Evolutionary conservation across 139 green algal genomes (phyloP), one percentile per base, ranked within the genome.

Genomic region (Chlamydomonas schloesseri): DNA sequence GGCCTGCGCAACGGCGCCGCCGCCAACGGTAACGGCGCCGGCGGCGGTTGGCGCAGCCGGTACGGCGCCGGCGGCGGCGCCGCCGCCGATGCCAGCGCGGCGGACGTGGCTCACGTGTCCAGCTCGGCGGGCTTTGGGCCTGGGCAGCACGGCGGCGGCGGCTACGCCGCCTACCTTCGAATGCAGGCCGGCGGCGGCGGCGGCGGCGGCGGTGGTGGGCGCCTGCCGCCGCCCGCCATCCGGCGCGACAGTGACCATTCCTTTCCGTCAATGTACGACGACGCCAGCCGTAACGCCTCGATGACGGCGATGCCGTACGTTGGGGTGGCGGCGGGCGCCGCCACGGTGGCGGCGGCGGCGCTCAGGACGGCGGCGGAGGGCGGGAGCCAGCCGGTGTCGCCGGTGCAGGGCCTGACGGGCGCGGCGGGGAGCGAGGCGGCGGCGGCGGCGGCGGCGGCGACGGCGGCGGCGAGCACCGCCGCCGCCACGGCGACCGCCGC

Each of bases 141-240:
- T 0, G 24, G 13, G 29, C 57, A 82, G n/a, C 75, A 82, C 75
- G 75, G 75, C 75, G 75, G 75, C 5, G 57, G 71, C 34, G 75
- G 57, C 31, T 82, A 82, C 33, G 71, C 8, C 33, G n/a, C 24
- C 20, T 82, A 60, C 73, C 31, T 69, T n/a, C 47, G 20, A 14
- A 20, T 29, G 47, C 72, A 79, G 72, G 42, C 64, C n/a, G 46
- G 29, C 69, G 73, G 57, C 20, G 60, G 60, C 60, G 60, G 3
- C 60, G 60, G 17, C 21, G 60, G 60, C 55, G 20, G 55, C 55
- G 42, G 6, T 8, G 42, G 6, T 8, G 42, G 42, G 42, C 42
- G 42, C 6, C 42, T 50, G 42, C 42, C 42, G 42, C 42, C 42
- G 42, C 42, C 42, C 42, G 42, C 42, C 42, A 50, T 50, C 42